Conservation (phyloP, 495 filamentous ascomycete genomes). For the Chaetomium tenue region DNA sequence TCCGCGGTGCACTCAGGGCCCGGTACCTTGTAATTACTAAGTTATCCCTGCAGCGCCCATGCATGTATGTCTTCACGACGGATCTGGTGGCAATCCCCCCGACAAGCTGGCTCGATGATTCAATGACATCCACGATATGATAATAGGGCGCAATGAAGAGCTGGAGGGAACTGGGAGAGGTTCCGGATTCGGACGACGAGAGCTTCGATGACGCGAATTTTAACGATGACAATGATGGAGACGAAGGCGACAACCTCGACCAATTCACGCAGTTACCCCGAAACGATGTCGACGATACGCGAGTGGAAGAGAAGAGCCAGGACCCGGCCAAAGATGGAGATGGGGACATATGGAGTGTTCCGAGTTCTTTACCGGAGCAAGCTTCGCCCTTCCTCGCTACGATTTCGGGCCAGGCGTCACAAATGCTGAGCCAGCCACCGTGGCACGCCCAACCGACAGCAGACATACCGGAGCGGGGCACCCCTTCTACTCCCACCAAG, state of each 20-base stretch:
- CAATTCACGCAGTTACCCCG: background rate
- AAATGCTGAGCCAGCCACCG: constrained; percentile 7
- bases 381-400: background rate
- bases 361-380: constrained; percentile 21
- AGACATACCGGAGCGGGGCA: background rate
- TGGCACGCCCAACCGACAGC: background rate
- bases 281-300: background rate
- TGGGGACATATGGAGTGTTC: constrained; percentile 27
- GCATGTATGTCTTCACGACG: background rate
- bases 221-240: constrained; percentile 20
- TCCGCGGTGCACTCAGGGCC: background rate
- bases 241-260: constrained; percentile 4
- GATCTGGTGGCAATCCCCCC: background rate
- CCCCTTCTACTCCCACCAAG: background rate
- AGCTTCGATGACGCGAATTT: constrained; percentile 44
- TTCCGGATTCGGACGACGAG: constrained; percentile 59
- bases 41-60: background rate
- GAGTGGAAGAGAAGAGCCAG: background rate
- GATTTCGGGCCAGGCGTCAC: background rate
- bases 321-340: constrained; percentile 11
- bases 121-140: constrained; percentile 33
- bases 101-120: background rate
- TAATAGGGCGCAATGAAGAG: constrained; percentile 45
- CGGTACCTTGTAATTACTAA: background rate
- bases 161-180: constrained; percentile 59